Conservation (phyloP, 495 filamentous ascomycete species). For the Hypoxylon lenormandii region DNA sequence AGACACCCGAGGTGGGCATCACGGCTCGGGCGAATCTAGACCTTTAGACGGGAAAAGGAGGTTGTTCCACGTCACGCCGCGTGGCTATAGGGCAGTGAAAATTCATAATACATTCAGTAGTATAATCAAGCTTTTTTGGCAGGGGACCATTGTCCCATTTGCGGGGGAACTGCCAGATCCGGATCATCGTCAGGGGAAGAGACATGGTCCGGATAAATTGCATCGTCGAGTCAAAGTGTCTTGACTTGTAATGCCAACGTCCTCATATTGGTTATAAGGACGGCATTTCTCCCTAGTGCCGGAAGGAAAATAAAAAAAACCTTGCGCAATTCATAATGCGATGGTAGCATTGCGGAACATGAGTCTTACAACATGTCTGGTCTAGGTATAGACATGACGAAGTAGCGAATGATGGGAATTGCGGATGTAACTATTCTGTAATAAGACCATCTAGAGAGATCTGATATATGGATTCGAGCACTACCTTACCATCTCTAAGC, state of each 20-base stretch:
- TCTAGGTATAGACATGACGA: constrained; percentile 24
- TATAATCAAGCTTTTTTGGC: constrained; percentile 34
- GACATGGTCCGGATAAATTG: constrained; percentile 35
- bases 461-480: constrained; percentile 13
- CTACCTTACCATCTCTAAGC: background rate
- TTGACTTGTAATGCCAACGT: constrained; percentile 12
- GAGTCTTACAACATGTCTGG: constrained; percentile 3
- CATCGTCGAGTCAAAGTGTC: constrained; percentile 3
- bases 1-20: constrained; percentile 24
- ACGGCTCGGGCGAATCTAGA: constrained; percentile 34
- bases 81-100: constrained; percentile 34
- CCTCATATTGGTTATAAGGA: constrained; percentile 25
- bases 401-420: constrained; percentile 24
- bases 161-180: constrained; percentile 40
- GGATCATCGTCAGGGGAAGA: constrained; percentile 36
- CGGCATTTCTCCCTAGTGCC: constrained; percentile 32
- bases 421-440: constrained; percentile 18
- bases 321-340: constrained; percentile 12
- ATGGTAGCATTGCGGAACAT: constrained; percentile 24
- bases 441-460: constrained; percentile 17
- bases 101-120: constrained; percentile 15
- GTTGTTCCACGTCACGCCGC: constrained; percentile 22
- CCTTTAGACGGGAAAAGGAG: constrained; percentile 16
- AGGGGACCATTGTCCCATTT: constrained; percentile 15
- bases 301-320: background rate